Base-by-base conservation (phyloP, 2,329 filamentous ascomycete species). In the Microascus cirrosus region DNA sequence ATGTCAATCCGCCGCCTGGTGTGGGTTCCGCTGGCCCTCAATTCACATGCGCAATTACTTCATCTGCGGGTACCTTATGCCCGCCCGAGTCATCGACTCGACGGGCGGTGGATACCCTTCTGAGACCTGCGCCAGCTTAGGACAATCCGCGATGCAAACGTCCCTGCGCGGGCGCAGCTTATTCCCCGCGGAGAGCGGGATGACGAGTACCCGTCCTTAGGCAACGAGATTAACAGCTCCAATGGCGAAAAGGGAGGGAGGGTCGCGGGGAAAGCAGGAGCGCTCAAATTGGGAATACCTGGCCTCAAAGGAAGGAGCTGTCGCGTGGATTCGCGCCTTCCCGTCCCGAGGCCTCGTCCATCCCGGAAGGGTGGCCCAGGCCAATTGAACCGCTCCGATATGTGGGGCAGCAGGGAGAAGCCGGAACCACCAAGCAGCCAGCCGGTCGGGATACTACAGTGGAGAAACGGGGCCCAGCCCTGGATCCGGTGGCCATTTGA, bases 341-440 rank as follows among this genome's bases (percentile, higher is more conserved):
- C 45, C 45, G n/a, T 22, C 45, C 8, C 22, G n/a, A n/a, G n/a
- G 11, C 42, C 42, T 48, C 18, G n/a, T 24, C n/a, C 45, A n/a
- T 45, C 39, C 39, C 39, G 39, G 39, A 18, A 45, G 11, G 15
- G 28, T 8, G 13, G n/a, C 13, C 39, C 39, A 45, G 39, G 39
- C 39, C 39, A 45, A 45, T 45, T 45, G 45, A 12, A 24, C 45
- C 45, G 45, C 45, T 20, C n/a, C 5, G 22, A 10, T 50, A 24
- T 50, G 45, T 50, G 53, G 53, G 53, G 24, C 32, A n/a, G n/a
- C 53, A 35, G 53, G 53, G 32, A 54, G 32, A 54, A 54, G 53
- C 53, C 53, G 53, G 53, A 54, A 54, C 53, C 28, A 36, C 32
- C n/a, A 18, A 13, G n/a, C 24, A 20, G 11, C 45, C 45, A 50